Evolutionary conservation across 441 rosid species (phyloP).

Genomic region (Jatropha multifida): DNA sequence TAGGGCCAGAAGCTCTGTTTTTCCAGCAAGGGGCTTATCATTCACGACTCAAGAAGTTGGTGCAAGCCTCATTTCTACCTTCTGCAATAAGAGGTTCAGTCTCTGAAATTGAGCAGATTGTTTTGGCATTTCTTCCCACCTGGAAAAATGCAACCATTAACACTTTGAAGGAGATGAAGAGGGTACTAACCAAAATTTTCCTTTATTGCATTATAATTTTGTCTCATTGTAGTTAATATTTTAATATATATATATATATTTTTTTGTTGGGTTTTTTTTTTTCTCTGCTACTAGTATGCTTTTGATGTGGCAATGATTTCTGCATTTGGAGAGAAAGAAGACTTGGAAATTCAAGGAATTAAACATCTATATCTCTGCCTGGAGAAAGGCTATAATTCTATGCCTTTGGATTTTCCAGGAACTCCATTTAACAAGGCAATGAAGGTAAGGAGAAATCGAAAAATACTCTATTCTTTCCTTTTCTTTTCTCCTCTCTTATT

Average conservation of each 20-base stretch:
- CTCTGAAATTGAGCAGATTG: slow-evolving; percentile 62
- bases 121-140: slow-evolving; percentile 47
- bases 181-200: slow-evolving; percentile 36
- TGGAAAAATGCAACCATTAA: slow-evolving; percentile 59
- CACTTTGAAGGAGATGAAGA: slow-evolving; percentile 79
- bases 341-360: slow-evolving; percentile 51
- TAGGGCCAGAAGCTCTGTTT: slow-evolving; percentile 81
- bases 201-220: not conserved
- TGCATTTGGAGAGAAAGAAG: slow-evolving; percentile 59
- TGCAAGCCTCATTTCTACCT: slow-evolving; percentile 67
- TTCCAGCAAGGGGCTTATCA: slow-evolving; percentile 89
- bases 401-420: slow-evolving; percentile 84
- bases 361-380: slow-evolving; percentile 65
- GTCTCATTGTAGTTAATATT: not conserved
- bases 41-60: slow-evolving; percentile 61
- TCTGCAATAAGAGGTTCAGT: slow-evolving; percentile 67
- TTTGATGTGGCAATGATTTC: slow-evolving; percentile 87
- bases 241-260: not conserved
- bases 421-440: slow-evolving; percentile 77
- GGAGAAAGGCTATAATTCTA: slow-evolving; percentile 85
- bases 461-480: not conserved
- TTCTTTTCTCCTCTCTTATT: too few relatives aligned
- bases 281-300: slow-evolving; percentile 52
- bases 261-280: not conserved
- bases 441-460: slow-evolving; percentile 43